A percentile compares a stretch with the other conserved stretches of the same genome.
Evolutionary conservation across 148 eudicot species (phyloP).

Genomic region (Nyssa sinensis): DNA sequence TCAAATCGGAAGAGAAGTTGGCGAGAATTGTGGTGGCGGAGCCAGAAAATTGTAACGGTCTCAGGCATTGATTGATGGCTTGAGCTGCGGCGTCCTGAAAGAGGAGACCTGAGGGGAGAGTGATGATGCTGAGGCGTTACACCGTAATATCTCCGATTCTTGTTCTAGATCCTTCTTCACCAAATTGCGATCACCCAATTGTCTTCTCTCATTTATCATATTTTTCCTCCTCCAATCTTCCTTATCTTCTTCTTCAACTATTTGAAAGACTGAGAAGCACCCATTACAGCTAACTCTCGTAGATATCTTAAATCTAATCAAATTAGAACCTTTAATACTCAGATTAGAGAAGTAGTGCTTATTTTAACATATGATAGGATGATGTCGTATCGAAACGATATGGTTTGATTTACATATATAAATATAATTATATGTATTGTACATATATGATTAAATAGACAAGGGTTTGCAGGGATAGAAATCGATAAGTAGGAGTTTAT

Average conservation of each 20-base stretch:
- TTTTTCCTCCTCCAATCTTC: conserved; percentile 31
- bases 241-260: conserved; percentile 51
- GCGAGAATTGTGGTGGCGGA: conserved; percentile 68
- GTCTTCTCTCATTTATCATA: conserved; percentile 12
- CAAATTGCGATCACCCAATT: conserved; percentile 27
- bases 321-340: background rate
- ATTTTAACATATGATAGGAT: no score
- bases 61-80: conserved; percentile 98
- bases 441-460: no score
- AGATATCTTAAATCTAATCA: conserved; percentile 12
- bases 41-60: conserved; percentile 94
- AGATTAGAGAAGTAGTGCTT: background rate
- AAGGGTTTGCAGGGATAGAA: no score
- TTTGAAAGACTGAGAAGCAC: conserved; percentile 71
- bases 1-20: conserved; percentile 44
- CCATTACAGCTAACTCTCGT: conserved; percentile 38
- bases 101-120: conserved; percentile 91
- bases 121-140: conserved; percentile 94
- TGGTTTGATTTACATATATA: no score
- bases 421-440: no score
- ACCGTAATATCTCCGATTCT: conserved; percentile 97
- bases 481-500: no score
- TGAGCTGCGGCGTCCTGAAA: conserved; percentile 75
- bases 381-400: no score
- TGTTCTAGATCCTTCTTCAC: conserved; percentile 80